Evolutionary conservation across 805 yeast species (phyloP).

Genomic region (Tetrapisispora phaffii): DNA sequence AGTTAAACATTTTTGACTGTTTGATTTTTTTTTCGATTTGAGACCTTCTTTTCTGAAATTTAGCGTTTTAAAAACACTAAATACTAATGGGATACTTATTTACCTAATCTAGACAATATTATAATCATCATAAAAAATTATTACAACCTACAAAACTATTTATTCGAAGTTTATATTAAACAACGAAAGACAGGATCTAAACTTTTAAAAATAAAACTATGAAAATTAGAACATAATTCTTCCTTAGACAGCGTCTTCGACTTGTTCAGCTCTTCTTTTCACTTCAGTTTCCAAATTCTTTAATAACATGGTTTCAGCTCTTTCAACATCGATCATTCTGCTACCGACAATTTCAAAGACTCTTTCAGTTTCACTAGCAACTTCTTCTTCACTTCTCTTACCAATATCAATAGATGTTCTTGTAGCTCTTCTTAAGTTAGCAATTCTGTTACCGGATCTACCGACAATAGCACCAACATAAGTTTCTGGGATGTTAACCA

Average conservation of each 20-base stretch:
- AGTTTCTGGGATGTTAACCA: slow-evolving; percentile 51
- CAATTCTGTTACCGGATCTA: slow-evolving; percentile 74
- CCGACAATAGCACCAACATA: slow-evolving; percentile 89
- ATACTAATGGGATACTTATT: too few relatives aligned
- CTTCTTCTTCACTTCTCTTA: slow-evolving; percentile 46
- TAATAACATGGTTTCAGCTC: slow-evolving; percentile 48
- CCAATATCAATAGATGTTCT: slow-evolving; percentile 74
- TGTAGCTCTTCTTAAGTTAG: slow-evolving; percentile 68
- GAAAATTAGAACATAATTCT: not conserved
- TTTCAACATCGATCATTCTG: slow-evolving; percentile 36
- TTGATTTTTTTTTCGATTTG: too few relatives aligned
- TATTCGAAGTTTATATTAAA: not conserved
- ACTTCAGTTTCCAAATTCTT: slow-evolving; percentile 52
- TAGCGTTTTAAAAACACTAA: too few relatives aligned
- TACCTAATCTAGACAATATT: too few relatives aligned
- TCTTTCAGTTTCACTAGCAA: slow-evolving; percentile 37
- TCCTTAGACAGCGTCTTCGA: not conserved
- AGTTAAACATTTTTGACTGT: too few relatives aligned
- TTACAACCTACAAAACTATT: not conserved
- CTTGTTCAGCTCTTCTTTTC: slow-evolving; percentile 35
- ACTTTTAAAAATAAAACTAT: not conserved
- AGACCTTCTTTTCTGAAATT: too few relatives aligned
- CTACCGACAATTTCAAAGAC: slow-evolving; percentile 61
- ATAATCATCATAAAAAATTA: not conserved
- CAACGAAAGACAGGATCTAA: not conserved